Evolutionary conservation across 2,329 filamentous ascomycete species (phyloP), one percentile per base, ranked within the genome.

Genomic region (Thermoascus crustaceus): DNA sequence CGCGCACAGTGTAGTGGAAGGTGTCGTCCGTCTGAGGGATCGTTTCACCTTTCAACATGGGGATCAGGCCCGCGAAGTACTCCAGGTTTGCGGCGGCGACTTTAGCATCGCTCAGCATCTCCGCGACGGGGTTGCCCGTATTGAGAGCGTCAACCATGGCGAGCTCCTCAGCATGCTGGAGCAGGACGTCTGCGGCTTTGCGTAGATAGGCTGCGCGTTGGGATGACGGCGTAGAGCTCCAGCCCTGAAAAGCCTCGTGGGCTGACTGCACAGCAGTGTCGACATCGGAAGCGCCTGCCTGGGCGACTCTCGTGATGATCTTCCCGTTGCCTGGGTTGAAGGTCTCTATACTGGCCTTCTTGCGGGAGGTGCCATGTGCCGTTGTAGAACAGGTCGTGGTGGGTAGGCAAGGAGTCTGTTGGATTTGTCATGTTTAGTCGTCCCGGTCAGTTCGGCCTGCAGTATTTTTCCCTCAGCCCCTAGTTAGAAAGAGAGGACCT

Each of bases 121-220:
- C 46, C 2, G 44, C 39, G 7, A 53, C 35, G 3, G 51, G 51
- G 21, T 47, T 50, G 10, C 47, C 48, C 21, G 42, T 50, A 23
- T 50, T 39, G 6, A 47, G 24, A 14, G 44, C 35, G 26, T 46
- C 42, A 5, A 50, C 31, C 3, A 46, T 17, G 3, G 47, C 47
- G 7, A 50, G 40, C 36, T 43, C 34, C 10, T 37, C 27, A n/a
- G 30, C 34, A 34, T 43, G 38, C 22, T 40, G 16, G 9, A 23
- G 37, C 21, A 48, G 11, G 8, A 46, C 32, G 8, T 36, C 36
- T 1, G 45, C 47, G 13, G 40, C 42, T 35, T 76, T 76, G 53
- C 75, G 69, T 45, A 78, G 63, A 19, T 39, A 25, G 10, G 35
- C 30, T 9, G 42, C 40, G 36, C 47, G n/a, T 30, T 46, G 35